A percentile compares a stretch with the other conserved stretches of the same genome.
phyloP scores from a whole-genome alignment of 257 asterid genomes.

The Solanum etuberosum region DNA sequence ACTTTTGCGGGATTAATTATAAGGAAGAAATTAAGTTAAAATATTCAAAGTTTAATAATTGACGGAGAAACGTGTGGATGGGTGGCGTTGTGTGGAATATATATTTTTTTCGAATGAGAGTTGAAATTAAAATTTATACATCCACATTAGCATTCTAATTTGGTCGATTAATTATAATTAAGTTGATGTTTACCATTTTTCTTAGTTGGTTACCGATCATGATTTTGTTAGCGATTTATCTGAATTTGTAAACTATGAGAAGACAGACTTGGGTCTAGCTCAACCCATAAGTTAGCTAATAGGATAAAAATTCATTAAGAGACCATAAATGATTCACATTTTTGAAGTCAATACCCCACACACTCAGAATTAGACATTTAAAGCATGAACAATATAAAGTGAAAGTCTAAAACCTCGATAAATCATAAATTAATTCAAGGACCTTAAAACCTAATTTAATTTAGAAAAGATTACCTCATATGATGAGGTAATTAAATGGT shows the following conservation, averaged over 20 bases:
- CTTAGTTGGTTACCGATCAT: background rate
- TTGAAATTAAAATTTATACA: background rate
- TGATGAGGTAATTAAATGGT: no score
- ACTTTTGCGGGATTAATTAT: background rate
- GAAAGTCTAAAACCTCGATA: background rate
- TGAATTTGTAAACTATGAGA: background rate
- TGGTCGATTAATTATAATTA: background rate
- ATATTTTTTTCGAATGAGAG: background rate
- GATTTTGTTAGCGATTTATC: background rate
- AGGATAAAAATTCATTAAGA: background rate
- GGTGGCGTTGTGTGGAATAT: background rate
- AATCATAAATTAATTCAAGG: accelerated
- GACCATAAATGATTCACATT: background rate
- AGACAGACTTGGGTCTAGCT: background rate
- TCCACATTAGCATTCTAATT: background rate
- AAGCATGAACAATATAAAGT: background rate
- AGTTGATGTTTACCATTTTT: background rate
- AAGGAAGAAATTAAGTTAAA: background rate
- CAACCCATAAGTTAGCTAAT: background rate
- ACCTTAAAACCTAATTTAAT: background rate
- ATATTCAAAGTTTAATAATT: background rate
- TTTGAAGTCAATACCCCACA: background rate
- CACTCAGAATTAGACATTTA: background rate
- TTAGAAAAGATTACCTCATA: background rate
- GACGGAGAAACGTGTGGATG: background rate